phyloP scores from a whole-genome alignment of 2,329 filamentous ascomycete genomes.

The Colletotrichum gloeosporioides region DNA sequence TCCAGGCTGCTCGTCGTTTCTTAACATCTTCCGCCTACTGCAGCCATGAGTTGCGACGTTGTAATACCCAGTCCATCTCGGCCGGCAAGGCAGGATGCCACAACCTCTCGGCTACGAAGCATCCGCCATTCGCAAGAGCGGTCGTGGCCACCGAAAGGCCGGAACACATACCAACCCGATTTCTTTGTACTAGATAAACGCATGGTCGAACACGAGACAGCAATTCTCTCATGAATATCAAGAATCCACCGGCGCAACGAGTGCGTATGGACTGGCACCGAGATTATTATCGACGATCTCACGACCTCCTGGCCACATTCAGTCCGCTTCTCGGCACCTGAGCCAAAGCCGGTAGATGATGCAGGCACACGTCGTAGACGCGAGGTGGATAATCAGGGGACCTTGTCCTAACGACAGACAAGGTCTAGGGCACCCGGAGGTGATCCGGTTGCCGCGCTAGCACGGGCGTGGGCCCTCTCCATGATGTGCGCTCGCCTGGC shows the following conservation, averaged over 20 bases:
- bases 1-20: not conserved
- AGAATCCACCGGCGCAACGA: not conserved
- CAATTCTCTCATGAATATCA: not conserved
- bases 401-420: not conserved
- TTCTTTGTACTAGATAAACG: not conserved
- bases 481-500: not conserved
- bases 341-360: not conserved
- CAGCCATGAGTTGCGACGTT: not conserved
- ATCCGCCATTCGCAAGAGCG: not conserved
- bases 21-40: not conserved
- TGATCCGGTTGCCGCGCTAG: not conserved
- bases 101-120: no score
- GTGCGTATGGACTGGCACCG: not conserved
- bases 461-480: not conserved
- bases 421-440: not conserved
- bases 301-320: not conserved
- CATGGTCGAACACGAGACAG: not conserved
- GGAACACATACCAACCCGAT: not conserved
- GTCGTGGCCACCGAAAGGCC: not conserved
- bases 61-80: not conserved
- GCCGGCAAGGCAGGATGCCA: not conserved
- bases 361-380: not conserved
- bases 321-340: not conserved
- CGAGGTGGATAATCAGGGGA: not conserved
- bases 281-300: not conserved